These are phyloP conservation scores for Xylariaceae sp. DNA, from an alignment of 2,329 filamentous ascomycete genomes.

Conservation along the genomic window DNA sequence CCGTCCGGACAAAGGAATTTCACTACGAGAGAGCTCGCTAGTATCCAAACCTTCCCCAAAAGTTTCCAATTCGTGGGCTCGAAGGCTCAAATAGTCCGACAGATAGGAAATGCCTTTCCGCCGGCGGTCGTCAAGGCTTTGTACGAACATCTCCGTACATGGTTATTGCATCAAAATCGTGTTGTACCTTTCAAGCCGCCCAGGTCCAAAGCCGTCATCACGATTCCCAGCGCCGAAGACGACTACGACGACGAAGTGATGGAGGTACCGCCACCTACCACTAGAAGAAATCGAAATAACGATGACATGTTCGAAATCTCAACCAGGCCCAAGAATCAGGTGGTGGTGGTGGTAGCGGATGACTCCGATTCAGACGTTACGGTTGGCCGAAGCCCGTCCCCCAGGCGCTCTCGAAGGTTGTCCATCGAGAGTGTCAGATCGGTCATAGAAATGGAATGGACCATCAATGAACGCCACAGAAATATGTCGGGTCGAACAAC, in stretches of 20 bases:
- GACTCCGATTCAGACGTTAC: too few relatives aligned
- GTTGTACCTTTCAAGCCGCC: constrained; percentile 1
- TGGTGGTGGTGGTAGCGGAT: too few relatives aligned
- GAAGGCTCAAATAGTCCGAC: constrained; percentile 41
- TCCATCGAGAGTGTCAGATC: too few relatives aligned
- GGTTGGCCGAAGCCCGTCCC: too few relatives aligned
- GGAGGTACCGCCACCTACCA: too few relatives aligned
- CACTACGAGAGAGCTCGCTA: constrained; percentile 60
- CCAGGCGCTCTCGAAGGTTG: too few relatives aligned
- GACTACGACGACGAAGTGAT: neutral
- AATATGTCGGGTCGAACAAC: too few relatives aligned
- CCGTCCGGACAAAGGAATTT: constrained; percentile 56
- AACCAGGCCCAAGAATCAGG: too few relatives aligned
- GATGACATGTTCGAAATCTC: too few relatives aligned
- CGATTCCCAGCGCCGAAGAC: neutral
- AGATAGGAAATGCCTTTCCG: constrained; percentile 76
- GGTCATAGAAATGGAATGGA: too few relatives aligned
- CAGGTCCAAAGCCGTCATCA: neutral
- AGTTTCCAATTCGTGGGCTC: constrained; percentile 48
- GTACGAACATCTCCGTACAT: constrained; percentile 39
- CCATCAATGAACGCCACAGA: too few relatives aligned
- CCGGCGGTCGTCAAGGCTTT: constrained; percentile 46
- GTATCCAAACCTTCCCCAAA: constrained; percentile 61
- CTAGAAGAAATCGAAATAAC: too few relatives aligned
- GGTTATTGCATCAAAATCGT: constrained; percentile 28